Evolutionary conservation across 2,329 filamentous ascomycete species (phyloP).

Genomic region (Chaetoscypha palmicola): DNA sequence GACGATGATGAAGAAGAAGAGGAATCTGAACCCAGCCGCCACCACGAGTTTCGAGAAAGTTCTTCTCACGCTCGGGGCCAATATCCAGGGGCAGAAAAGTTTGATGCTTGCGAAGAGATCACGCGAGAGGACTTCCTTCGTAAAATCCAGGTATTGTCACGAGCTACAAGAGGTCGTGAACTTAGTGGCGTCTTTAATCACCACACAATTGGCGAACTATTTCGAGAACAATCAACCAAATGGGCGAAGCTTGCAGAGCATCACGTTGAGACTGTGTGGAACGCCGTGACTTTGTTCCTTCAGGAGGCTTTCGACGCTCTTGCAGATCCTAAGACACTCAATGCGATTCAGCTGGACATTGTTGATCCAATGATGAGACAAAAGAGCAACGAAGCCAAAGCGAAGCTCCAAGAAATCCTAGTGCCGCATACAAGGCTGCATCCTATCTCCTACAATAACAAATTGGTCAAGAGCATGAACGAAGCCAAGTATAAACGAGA

Average conservation of each 20-base stretch:
- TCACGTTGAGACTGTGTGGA: slow-evolving; percentile 3
- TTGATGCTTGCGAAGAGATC: not conserved
- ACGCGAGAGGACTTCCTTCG: not conserved
- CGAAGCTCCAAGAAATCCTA: slow-evolving; percentile 2
- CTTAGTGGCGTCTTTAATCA: not conserved
- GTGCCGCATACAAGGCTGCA: not conserved
- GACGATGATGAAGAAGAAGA: not conserved
- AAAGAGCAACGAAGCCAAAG: not conserved
- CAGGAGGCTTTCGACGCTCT: not conserved
- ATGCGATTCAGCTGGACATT: slow-evolving; percentile 1
- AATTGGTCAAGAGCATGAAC: not conserved
- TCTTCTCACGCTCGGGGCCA: no score
- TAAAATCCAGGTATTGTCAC: slow-evolving; percentile 1
- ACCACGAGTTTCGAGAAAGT: no score
- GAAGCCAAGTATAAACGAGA: slow-evolving; percentile 1
- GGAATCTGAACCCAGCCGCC: not conserved
- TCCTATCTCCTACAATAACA: slow-evolving; percentile 4
- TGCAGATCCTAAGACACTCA: not conserved
- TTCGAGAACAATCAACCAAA: not conserved
- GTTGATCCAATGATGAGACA: slow-evolving; percentile 2
- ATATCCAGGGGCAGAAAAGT: not conserved
- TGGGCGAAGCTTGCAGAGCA: not conserved
- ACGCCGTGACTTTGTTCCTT: not conserved
- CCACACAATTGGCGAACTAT: slow-evolving; percentile 2
- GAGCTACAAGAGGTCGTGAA: not conserved